Base-by-base conservation (phyloP, 2,329 filamentous ascomycete species). In the Colletotrichum sp. region DNA sequence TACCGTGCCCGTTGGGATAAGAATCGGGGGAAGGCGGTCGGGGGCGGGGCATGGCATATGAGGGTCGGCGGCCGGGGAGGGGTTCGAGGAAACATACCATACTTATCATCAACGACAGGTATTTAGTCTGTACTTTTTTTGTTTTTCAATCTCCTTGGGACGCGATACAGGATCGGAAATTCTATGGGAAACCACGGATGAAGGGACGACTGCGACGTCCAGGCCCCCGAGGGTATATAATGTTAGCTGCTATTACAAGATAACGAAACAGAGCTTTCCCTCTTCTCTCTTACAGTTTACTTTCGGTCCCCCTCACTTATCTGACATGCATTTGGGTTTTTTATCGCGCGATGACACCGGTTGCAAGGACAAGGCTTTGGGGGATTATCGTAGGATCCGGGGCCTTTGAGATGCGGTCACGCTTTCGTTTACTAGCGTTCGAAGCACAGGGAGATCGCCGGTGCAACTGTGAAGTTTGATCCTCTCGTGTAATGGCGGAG, bases 181-280 rank as follows among this genome's bases (percentile, higher is more conserved):
- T 62, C 27, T 70, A 62, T 55, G 28, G 61, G 64, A 62, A 68
- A 61, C 55, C 55, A 75, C 52, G 48, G 39, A 66, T 55, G 32
- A 52, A 36, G 4, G 74, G 73, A 75, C n/a, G 65, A 27, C 61
- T 58, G 55, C 64, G 48, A 66, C 48, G 70, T 68, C 25, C 34
- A 36, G 48, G 39, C 48, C 55, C 36, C 60, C 36, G 27, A 43
- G 70, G 65, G 70, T 66, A 76, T 69, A 76, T 76, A 74, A 65
- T 74, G 70, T 30, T 66, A 74, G 74, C 74, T 74, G 58, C 28
- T 74, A 74, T 69, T 66, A 52, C 70, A 74, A 39, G 25, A 74
- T 60, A 66, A 74, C 64, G 36, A 76, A 72, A 52, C 48, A 69
- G 48, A 69, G 58, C 70, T 65, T 27, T 58, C 32, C 43, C 39